Conservation (phyloP, 2,329 filamentous ascomycete species). For the Colletotrichum euphorbiae region DNA sequence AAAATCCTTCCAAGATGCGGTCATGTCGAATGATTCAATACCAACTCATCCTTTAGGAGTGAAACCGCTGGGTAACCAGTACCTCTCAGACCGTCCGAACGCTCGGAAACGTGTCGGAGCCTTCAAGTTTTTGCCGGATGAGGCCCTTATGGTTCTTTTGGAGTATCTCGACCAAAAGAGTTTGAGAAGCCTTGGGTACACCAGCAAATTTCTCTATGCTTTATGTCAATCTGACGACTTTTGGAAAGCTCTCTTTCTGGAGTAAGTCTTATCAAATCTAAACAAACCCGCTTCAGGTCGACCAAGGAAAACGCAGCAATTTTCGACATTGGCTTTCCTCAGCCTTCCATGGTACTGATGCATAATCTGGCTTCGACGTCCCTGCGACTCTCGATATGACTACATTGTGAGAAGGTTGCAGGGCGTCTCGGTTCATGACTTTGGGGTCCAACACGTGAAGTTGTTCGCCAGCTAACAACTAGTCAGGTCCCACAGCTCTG, state of each 20-base stretch:
- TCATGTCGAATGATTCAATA: conserved; percentile 60
- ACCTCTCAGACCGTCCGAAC: conserved; percentile 72
- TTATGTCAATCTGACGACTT: conserved; percentile 87
- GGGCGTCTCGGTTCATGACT: neutral
- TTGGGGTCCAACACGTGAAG: neutral
- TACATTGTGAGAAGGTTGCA: neutral
- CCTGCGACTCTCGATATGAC: neutral
- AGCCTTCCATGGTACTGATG: too few relatives aligned
- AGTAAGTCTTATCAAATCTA: conserved; percentile 69
- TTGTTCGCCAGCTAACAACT: conserved; percentile 20
- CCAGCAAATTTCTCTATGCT: conserved; percentile 88
- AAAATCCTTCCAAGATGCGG: conserved; percentile 19
- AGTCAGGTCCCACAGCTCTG: conserved; percentile 39
- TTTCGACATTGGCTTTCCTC: too few relatives aligned
- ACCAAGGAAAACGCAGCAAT: too few relatives aligned
- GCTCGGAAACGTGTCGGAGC: conserved; percentile 74
- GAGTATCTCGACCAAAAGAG: conserved; percentile 76
- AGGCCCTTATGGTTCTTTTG: conserved; percentile 79
- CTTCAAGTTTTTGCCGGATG: conserved; percentile 80
- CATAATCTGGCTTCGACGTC: neutral
- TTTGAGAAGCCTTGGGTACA: conserved; percentile 75
- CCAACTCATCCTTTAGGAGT: conserved; percentile 85
- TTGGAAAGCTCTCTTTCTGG: conserved; percentile 87
- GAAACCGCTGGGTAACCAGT: conserved; percentile 88
- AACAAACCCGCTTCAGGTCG: too few relatives aligned